phyloP scores from a whole-genome alignment of 208 protist genomes.

The Spongospora subterranea region DNA sequence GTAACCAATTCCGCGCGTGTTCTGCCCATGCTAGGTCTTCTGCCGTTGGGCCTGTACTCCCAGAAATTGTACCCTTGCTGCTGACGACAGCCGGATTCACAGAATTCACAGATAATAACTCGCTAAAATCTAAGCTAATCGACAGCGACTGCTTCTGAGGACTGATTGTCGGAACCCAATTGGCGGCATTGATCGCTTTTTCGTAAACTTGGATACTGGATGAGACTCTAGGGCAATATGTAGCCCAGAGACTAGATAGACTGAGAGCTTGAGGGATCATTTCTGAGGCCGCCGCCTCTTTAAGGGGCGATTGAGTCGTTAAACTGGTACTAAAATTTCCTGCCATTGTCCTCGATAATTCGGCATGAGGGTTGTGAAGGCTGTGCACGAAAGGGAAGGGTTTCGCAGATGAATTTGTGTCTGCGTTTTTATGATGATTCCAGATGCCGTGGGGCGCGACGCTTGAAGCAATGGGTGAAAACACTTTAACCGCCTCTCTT shows the following conservation, averaged over 20 bases:
- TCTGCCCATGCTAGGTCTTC: slow-evolving; percentile 9
- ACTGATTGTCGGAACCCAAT: neutral
- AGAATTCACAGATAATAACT: neutral
- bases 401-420: neutral
- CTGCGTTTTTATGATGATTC: slow-evolving; percentile 19
- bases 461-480: slow-evolving; percentile 27
- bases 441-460: slow-evolving; percentile 44
- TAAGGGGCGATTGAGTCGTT: neutral
- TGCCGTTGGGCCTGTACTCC: too few species aligned
- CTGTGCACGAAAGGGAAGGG: neutral
- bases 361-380: slow-evolving; percentile 28
- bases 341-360: slow-evolving; percentile 14
- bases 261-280: neutral
- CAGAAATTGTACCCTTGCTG: too few species aligned
- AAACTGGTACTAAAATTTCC: neutral
- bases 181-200: neutral
- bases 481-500: slow-evolving; percentile 56
- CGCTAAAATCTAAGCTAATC: too few species aligned
- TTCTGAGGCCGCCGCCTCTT: neutral
- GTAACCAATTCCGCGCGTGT: neutral
- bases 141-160: too few species aligned
- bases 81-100: too few species aligned
- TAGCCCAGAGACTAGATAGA: slow-evolving; percentile 24
- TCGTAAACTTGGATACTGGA: neutral
- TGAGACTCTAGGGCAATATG: neutral